Evolutionary conservation across 2,329 filamentous ascomycete species (phyloP).

Genomic region (Amauroascus verrucosus): DNA sequence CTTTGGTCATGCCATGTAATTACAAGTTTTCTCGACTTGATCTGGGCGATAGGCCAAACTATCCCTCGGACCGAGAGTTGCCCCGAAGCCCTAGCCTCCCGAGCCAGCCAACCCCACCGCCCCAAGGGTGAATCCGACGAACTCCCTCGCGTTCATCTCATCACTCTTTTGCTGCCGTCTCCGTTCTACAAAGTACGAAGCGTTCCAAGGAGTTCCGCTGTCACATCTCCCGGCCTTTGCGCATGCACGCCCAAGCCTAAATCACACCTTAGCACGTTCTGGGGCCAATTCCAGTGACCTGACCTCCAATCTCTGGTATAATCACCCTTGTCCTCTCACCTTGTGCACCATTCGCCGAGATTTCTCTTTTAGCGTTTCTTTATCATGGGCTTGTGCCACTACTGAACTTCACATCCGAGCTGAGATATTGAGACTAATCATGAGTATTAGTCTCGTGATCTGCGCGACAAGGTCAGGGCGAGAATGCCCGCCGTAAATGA

Average conservation of each 20-base stretch:
- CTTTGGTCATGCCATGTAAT: too few relatives aligned
- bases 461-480: constrained; percentile 14
- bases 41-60: too few relatives aligned
- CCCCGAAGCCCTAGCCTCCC: background rate
- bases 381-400: background rate
- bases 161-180: constrained; percentile 1
- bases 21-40: too few relatives aligned
- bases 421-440: constrained; percentile 13
- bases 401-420: background rate
- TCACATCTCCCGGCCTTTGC: background rate
- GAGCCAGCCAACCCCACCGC: constrained; percentile 1
- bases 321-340: constrained; percentile 4
- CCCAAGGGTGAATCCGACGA: background rate
- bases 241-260: constrained; percentile 3
- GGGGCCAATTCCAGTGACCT: background rate
- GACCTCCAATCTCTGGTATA: background rate
- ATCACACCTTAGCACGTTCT: constrained; percentile 1
- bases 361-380: background rate
- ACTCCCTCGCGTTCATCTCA: constrained; percentile 8
- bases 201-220: constrained; percentile 17
- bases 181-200: constrained; percentile 20
- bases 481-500: constrained; percentile 69
- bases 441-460: constrained; percentile 18
- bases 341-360: background rate
- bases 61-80: background rate